Evolutionary conservation across 805 yeast species (phyloP), one percentile per base, ranked within the genome.

Genomic region (Ogataea trehalophila): DNA sequence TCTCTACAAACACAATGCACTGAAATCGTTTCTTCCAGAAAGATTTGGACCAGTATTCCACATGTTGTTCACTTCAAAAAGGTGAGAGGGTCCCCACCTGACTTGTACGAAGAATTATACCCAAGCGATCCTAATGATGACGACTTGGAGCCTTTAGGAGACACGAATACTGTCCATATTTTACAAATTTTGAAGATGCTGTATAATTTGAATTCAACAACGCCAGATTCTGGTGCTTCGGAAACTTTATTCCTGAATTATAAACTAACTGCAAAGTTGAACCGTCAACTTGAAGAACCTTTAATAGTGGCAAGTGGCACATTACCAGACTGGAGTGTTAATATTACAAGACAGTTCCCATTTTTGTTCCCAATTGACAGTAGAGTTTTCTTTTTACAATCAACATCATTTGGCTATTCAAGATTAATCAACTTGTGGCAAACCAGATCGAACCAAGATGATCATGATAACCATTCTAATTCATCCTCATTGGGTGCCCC

Each of bases 391-490:
- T 89, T 87, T 58, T 66, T 92, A 46, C 92, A 87, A 55, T 81
- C 91, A 7, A 88, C 97, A 0, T 90, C 97, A 0, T 91, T 87
- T 69, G 98, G 98, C 0, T 85, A 87, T 61, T 85, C 95, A 1
- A 74, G 97, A 47, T 69, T 88, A 41, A 83, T 92, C 47, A 85
- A 84, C 50, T 73, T 80, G 40, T 89, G 96, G 96, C 85, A 80
- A 56, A 59, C 68, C 5, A 71, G 77, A 49, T 71, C 74, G 9
- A 75, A 69, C 33, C 70, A 73, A 22, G 65, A 65, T 26, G 67
- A 60, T 14, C 68, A 65, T 8, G 70, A 65, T 8, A 61, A 42
- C 15, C 35, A 41, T 4, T 38, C 37, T 15, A 42, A 60, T 42
- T 42, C 50, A 4, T 44, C 52, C 0, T 45, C 66, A 9, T 55